Evolutionary conservation across 305 asterid genomes (phyloP).

Genomic region (Fraxinus baroniana): DNA sequence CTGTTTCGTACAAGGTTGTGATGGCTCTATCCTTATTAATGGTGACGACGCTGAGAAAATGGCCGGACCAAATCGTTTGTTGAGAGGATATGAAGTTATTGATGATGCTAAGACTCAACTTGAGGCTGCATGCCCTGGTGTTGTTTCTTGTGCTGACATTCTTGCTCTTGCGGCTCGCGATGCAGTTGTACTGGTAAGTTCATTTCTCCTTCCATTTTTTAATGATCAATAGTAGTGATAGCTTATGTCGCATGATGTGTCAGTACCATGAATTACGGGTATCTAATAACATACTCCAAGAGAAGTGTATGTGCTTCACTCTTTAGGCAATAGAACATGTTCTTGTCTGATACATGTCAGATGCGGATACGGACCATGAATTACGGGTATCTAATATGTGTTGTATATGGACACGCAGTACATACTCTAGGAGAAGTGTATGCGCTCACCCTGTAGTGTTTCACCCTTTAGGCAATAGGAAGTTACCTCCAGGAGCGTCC

Average conservation of each 20-base stretch:
- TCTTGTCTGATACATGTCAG: background rate
- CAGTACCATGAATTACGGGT: background rate
- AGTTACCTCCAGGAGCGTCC: background rate
- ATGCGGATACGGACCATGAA: background rate
- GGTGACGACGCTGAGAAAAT: conserved; percentile 54
- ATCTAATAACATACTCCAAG: too few relatives aligned
- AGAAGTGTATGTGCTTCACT: too few relatives aligned
- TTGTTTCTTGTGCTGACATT: conserved; percentile 77
- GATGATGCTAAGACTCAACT: conserved; percentile 61
- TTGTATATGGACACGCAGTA: too few relatives aligned
- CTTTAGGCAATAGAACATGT: too few relatives aligned
- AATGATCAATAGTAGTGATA: too few relatives aligned
- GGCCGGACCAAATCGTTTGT: conserved; percentile 43
- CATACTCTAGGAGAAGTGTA: too few relatives aligned
- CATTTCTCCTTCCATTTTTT: background rate
- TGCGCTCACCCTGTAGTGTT: too few relatives aligned
- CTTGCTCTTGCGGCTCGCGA: conserved; percentile 76
- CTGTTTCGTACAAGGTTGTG: conserved; percentile 71
- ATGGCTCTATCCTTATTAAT: conserved; percentile 54
- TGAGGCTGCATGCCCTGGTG: conserved; percentile 51
- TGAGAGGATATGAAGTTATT: conserved; percentile 61
- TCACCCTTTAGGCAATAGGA: too few relatives aligned
- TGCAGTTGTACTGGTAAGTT: conserved; percentile 45
- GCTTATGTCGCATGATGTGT: background rate
- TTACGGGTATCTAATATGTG: too few relatives aligned